Percentiles rank a stretch among this genome's conserved stretches.
phyloP scores from a whole-genome alignment of 2,329 filamentous ascomycete genomes.

The Neophaeococcomyces mojaviensis region DNA sequence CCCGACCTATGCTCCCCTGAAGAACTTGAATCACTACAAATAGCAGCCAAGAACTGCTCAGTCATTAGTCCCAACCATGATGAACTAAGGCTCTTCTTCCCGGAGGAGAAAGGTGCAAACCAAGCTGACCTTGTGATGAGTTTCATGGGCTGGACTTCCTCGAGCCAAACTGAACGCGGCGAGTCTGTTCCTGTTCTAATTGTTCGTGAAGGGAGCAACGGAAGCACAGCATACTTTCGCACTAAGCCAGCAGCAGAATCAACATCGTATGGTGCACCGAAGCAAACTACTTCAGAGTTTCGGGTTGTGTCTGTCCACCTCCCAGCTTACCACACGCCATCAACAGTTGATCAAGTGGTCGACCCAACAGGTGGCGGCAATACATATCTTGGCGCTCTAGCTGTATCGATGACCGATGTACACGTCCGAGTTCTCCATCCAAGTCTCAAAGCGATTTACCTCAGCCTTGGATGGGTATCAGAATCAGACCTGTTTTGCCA shows the following conservation, averaged over 20 bases:
- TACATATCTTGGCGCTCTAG: conserved; percentile 64
- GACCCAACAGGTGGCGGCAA: conserved; percentile 95
- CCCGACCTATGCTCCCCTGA: conserved; percentile 76
- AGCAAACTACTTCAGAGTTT: too few relatives aligned
- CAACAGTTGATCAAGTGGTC: conserved; percentile 48
- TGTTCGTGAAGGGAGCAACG: conserved; percentile 56
- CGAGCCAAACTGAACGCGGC: not conserved
- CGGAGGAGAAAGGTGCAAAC: conserved; percentile 24
- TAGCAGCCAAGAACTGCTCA: conserved; percentile 48
- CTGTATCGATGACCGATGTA: conserved; percentile 44
- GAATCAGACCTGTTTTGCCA: not conserved
- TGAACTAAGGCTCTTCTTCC: conserved; percentile 83
- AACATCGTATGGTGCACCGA: too few relatives aligned
- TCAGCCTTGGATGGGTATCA: conserved; percentile 10
- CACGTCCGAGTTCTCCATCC: conserved; percentile 22
- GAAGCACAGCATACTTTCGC: conserved; percentile 42
- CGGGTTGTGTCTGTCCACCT: conserved; percentile 52
- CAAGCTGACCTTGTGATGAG: conserved; percentile 26
- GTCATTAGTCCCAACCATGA: conserved; percentile 73
- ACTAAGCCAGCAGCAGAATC: not conserved
- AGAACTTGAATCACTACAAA: conserved; percentile 46
- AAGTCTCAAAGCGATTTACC: conserved; percentile 5
- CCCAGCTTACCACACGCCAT: conserved; percentile 61
- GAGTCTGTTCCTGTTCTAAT: conserved; percentile 19
- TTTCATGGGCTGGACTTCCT: conserved; percentile 28